Percentiles rank a stretch among this genome's conserved stretches.
phyloP scores from a whole-genome alignment of 1,284 basidiomycete species.

The Tylopilus sp. region DNA sequence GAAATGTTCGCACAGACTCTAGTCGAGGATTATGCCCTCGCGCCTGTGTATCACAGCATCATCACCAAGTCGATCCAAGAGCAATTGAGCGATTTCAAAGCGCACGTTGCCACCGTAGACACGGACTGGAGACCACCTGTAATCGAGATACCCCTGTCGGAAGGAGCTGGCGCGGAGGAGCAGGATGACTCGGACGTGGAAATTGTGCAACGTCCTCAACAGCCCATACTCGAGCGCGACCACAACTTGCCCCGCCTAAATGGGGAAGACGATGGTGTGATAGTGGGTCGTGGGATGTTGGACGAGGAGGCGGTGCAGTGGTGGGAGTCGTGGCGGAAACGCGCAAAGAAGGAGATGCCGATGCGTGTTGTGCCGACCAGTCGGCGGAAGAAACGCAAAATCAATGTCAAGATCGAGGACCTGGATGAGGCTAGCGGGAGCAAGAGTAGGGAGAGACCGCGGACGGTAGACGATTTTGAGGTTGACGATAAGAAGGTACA shows the following conservation, averaged over 20 bases:
- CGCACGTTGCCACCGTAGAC: constrained; percentile 52
- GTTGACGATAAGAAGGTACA: constrained; percentile 56
- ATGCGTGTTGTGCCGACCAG: constrained; percentile 22
- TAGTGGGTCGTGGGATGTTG: constrained; percentile 44
- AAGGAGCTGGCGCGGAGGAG: constrained; percentile 32
- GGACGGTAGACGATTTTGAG: constrained; percentile 50
- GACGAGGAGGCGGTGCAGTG: constrained; percentile 52
- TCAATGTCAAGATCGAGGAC: constrained; percentile 32
- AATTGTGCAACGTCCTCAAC: constrained; percentile 24
- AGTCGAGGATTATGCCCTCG: constrained; percentile 87
- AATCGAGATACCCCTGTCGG: constrained; percentile 23
- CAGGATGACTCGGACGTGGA: constrained; percentile 37
- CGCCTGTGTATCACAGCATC: constrained; percentile 63
- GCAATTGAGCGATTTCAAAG: constrained; percentile 78
- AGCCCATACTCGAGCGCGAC: constrained; percentile 1
- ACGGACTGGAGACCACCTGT: constrained; percentile 31
- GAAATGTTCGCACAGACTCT: constrained; percentile 88
- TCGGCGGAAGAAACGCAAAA: constrained; percentile 32
- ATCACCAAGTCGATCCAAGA: constrained; percentile 87
- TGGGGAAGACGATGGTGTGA: constrained; percentile 27
- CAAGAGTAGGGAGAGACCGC: constrained; percentile 38
- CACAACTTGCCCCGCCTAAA: constrained; percentile 3
- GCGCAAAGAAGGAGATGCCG: constrained; percentile 26
- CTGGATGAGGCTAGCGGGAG: constrained; percentile 33
- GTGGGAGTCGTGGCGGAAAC: constrained; percentile 71